Base-by-base conservation (phyloP, 129 eudicot species). In the Saposhnikovia divaricata region DNA sequence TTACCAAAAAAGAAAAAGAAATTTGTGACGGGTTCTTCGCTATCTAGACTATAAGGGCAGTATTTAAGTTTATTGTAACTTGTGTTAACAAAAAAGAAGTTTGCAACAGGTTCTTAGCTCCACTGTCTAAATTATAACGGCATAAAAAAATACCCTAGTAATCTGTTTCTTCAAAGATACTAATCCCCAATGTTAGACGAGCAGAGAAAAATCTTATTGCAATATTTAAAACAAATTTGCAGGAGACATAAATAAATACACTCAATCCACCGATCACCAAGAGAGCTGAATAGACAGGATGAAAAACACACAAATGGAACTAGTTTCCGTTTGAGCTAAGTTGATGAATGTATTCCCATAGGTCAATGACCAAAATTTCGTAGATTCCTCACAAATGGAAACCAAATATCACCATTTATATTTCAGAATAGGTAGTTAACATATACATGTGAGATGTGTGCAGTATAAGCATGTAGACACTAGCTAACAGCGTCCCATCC, bases 401-500 rank as follows among this genome's bases (percentile, higher is more conserved):
- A 98, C 97, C 87, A 96, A 77, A 77, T 82, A 89, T 90, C 93
- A 43, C 95, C 99, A 77, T 75, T 90, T 27, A 85, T 85, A 89
- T 90, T 97, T 98, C 97, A 92, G 89, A 96, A 89, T 27, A 96
- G 81, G 83, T 92, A 92, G 89, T 86, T 87, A 82, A 91, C 89
- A 81, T 86, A 2, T 6, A 39, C 42, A 39, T 4, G 97, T 40
- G 90, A 83, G 25, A 92, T 47, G 80, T 90, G 96, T 39, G 89
- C 89, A 9, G 96, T 90, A 79, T 90, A 89, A 77, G 96, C 96
- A 74, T 94, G 78, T 82, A 91, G 81, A 82, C 96, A 88, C 98
- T 94, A 84, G 97, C 98, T 50, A 94, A 85, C 88, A 90, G 83
- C 85, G 91, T 91, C 83, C 98, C 98, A 78, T 94, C 98, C 6